Evolutionary conservation across 805 yeast species (phyloP).

Genomic region (Lachancea cidri): DNA sequence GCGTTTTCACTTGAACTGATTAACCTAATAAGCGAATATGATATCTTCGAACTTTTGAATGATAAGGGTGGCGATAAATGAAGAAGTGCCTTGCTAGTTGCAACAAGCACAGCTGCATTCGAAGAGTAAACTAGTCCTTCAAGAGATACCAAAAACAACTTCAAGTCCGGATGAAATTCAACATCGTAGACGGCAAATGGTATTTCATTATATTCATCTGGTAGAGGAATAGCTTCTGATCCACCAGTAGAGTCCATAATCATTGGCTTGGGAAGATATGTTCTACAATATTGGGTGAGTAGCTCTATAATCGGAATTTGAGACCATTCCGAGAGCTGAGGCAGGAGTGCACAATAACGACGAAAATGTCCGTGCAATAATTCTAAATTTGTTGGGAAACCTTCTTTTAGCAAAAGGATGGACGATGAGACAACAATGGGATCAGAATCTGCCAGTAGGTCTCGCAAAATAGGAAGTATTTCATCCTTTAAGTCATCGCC

Average conservation of each 20-base stretch:
- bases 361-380: constrained; percentile 69
- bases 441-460: constrained; percentile 60
- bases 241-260: constrained; percentile 32
- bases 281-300: constrained; percentile 60
- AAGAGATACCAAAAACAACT: constrained; percentile 46
- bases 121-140: constrained; percentile 43
- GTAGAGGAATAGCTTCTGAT: constrained; percentile 33
- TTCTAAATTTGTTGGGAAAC: constrained; percentile 54
- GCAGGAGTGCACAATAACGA: constrained; percentile 44
- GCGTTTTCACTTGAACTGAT: constrained; percentile 32
- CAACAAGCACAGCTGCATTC: constrained; percentile 56
- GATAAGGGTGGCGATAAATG: constrained; percentile 55
- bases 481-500: constrained; percentile 39
- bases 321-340: constrained; percentile 67
- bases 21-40: constrained; percentile 45
- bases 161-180: constrained; percentile 50
- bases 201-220: constrained; percentile 39
- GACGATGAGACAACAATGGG: constrained; percentile 67
- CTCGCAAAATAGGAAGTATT: constrained; percentile 44
- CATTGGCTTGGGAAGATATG: constrained; percentile 53
- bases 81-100: constrained; percentile 51
- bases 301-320: constrained; percentile 56
- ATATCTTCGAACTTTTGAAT: constrained; percentile 45
- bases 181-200: constrained; percentile 39
- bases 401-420: constrained; percentile 47